Conservation (phyloP, 306 rosid species). For the Medicago arabica region DNA sequence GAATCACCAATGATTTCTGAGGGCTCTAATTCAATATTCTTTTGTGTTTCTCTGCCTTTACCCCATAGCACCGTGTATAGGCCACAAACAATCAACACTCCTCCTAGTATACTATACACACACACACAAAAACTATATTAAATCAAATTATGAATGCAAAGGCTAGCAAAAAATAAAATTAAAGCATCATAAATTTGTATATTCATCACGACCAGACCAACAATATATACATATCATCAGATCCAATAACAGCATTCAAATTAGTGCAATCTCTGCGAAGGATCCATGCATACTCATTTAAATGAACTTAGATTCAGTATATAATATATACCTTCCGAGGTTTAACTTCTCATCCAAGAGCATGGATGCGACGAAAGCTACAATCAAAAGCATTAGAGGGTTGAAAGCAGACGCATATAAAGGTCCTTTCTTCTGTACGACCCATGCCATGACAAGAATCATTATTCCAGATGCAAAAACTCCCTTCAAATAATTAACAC, state of each 20-base stretch:
- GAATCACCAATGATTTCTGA: not conserved
- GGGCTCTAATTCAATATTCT: not conserved
- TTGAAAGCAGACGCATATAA: slow-evolving; percentile 43
- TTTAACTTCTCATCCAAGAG: slow-evolving; percentile 50
- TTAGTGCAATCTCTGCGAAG: too few species aligned
- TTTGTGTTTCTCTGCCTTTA: slow-evolving; percentile 43
- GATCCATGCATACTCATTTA: too few species aligned
- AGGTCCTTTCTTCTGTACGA: slow-evolving; percentile 40
- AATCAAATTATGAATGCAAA: not conserved
- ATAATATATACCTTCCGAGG: slow-evolving; percentile 60
- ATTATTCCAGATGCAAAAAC: slow-evolving; percentile 31
- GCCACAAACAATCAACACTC: slow-evolving; percentile 43
- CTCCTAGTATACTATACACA: slow-evolving; percentile 42
- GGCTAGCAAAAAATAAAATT: not conserved
- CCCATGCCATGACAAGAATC: slow-evolving; percentile 30
- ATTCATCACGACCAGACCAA: not conserved
- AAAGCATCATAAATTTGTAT: not conserved
- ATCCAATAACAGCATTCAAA: too few species aligned
- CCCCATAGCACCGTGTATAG: slow-evolving; percentile 53
- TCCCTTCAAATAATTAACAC: slow-evolving; percentile 34
- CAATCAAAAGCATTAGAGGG: slow-evolving; percentile 53
- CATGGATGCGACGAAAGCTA: slow-evolving; percentile 55
- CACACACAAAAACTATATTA: not conserved
- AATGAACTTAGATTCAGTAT: too few species aligned
- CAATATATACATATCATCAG: too few species aligned